phyloP scores from a whole-genome alignment of 805 yeast genomes.

The Candida fluviatilis region DNA sequence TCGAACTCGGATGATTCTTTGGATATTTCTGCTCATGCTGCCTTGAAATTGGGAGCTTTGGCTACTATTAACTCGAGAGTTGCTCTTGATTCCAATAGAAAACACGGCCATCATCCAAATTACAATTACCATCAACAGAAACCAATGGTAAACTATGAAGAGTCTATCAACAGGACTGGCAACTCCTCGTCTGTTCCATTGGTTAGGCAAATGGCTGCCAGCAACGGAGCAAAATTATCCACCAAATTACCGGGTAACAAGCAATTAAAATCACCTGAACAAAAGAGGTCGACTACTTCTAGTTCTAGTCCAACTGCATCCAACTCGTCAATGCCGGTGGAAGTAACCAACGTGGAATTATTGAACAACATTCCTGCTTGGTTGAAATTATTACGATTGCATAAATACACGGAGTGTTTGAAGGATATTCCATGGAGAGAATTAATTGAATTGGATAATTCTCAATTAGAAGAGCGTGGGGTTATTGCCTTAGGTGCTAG shows the following conservation, averaged over 20 bases:
- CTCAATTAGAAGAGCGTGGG: slow-evolving; percentile 68
- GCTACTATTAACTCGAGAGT: slow-evolving; percentile 60
- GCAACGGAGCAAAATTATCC: slow-evolving; percentile 3
- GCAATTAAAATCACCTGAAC: slow-evolving; percentile 1
- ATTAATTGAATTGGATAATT: slow-evolving; percentile 67
- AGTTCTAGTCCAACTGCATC: slow-evolving; percentile 8
- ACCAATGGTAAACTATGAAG: slow-evolving; percentile 20
- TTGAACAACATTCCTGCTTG: slow-evolving; percentile 84
- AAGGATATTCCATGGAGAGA: slow-evolving; percentile 75
- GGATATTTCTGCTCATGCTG: slow-evolving; percentile 32
- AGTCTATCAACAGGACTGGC: slow-evolving; percentile 30
- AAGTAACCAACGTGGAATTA: slow-evolving; percentile 40
- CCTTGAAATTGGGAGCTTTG: slow-evolving; percentile 62
- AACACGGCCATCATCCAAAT: slow-evolving; percentile 13
- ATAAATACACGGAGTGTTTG: slow-evolving; percentile 86
- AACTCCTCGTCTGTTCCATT: slow-evolving; percentile 38
- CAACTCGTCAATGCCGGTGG: slow-evolving; percentile 37
- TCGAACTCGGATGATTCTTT: slow-evolving; percentile 18
- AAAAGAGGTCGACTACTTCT: slow-evolving; percentile 5
- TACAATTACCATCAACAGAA: slow-evolving; percentile 7
- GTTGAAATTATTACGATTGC: slow-evolving; percentile 85
- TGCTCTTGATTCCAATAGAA: slow-evolving; percentile 40
- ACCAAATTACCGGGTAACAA: slow-evolving; percentile 4
- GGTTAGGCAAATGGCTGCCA: slow-evolving; percentile 10
- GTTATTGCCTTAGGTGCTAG: slow-evolving; percentile 95